Evolutionary conservation across 2,329 filamentous ascomycete genomes (phyloP).

Genomic region (Davidsoniella eucalypti): DNA sequence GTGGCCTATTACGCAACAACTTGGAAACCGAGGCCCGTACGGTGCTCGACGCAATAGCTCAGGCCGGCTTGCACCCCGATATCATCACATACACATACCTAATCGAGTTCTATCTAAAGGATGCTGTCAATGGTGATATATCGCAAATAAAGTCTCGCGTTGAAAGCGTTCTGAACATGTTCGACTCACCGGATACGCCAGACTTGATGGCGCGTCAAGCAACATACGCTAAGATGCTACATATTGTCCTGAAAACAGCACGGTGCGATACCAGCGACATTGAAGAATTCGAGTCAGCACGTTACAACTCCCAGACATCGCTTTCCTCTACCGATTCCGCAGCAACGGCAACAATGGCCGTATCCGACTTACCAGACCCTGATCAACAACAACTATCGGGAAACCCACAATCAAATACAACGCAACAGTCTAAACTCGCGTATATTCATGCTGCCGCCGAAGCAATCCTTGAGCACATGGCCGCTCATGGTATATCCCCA

Average conservation of each 20-base stretch:
- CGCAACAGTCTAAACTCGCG: too few species aligned
- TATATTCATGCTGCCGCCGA: conserved; percentile 26
- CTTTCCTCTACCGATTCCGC: too few species aligned
- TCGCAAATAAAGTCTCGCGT: conserved; percentile 30
- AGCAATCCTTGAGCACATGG: conserved; percentile 40
- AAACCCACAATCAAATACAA: too few species aligned
- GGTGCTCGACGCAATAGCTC: conserved; percentile 43
- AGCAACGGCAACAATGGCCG: too few species aligned
- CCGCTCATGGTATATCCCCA: conserved; percentile 31
- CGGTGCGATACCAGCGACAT: not conserved
- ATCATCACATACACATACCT: conserved; percentile 59
- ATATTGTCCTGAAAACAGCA: conserved; percentile 33
- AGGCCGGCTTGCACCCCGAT: conserved; percentile 38
- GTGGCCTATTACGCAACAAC: conserved; percentile 35
- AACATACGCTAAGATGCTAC: conserved; percentile 54
- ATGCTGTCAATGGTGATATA: conserved; percentile 13
- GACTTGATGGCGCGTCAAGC: conserved; percentile 43
- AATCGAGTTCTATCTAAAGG: conserved; percentile 38
- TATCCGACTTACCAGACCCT: too few species aligned
- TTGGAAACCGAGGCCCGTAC: conserved; percentile 30
- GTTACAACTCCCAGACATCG: too few species aligned
- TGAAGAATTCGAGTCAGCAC: conserved; percentile 15
- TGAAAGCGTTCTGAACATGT: conserved; percentile 33
- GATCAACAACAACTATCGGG: too few species aligned
- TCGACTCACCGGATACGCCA: conserved; percentile 39